These are phyloP conservation scores for Fusarium sp. DNA, from an alignment of 2,329 filamentous ascomycete genomes.

Conservation along the genomic window DNA sequence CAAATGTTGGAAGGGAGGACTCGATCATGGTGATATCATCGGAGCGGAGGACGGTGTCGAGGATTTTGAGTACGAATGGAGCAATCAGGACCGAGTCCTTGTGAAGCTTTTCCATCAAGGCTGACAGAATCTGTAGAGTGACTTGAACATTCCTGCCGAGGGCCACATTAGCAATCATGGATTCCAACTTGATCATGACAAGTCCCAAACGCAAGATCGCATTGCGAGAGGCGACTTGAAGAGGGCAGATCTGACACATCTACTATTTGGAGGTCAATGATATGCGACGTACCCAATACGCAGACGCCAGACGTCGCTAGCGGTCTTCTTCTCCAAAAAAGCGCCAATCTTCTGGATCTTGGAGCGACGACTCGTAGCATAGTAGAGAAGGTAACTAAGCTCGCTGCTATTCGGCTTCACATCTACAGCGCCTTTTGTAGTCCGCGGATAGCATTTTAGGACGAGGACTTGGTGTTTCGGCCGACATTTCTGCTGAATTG, in stretches of 20 bases:
- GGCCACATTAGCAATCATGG: conserved; percentile 4
- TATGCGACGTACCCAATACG: conserved; percentile 76
- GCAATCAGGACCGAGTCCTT: conserved; percentile 92
- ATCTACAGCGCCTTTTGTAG: conserved; percentile 88
- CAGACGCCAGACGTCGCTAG: conserved; percentile 87
- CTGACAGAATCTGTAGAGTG: conserved; percentile 89
- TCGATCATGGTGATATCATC: conserved; percentile 93
- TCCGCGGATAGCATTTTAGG: conserved; percentile 94
- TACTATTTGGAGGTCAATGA: conserved; percentile 5
- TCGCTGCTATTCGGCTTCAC: conserved; percentile 97
- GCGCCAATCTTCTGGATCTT: conserved; percentile 96
- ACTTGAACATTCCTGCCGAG: conserved; percentile 84
- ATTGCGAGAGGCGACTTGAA: not conserved
- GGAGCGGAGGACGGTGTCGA: conserved; percentile 83
- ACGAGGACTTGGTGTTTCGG: conserved; percentile 97
- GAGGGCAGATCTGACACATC: conserved; percentile 21
- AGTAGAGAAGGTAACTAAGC: conserved; percentile 96
- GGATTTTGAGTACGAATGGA: conserved; percentile 82
- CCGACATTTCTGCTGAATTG: conserved; percentile 74
- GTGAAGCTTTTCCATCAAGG: conserved; percentile 91
- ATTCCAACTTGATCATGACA: not conserved
- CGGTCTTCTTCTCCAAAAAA: conserved; percentile 94
- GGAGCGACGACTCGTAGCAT: conserved; percentile 90
- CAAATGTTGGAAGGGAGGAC: conserved; percentile 85
- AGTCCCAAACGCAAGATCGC: not conserved